Evolutionary conservation across 345 rosid genomes (phyloP).

Genomic region (Populus euphratica): DNA sequence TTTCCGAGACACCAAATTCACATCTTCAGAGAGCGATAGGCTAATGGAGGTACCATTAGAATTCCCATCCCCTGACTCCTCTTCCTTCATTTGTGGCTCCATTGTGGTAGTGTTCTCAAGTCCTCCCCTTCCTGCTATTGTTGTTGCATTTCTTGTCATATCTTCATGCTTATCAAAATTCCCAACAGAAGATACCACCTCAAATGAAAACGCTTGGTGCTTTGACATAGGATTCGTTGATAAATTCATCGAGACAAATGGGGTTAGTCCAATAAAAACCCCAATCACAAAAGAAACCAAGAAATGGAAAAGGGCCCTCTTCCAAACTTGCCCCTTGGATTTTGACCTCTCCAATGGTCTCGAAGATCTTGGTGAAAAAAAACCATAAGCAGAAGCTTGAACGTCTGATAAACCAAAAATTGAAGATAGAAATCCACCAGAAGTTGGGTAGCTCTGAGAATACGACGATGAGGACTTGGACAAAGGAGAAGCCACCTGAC

Average conservation of each 20-base stretch:
- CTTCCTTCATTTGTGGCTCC: constrained; percentile 18
- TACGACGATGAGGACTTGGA: constrained; percentile 37
- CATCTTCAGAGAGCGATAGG: constrained; percentile 20
- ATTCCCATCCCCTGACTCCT: constrained; percentile 2
- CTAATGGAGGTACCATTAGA: constrained; percentile 4
- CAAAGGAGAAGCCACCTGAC: constrained; percentile 51
- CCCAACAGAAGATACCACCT: constrained; percentile 25
- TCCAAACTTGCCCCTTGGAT: constrained; percentile 48
- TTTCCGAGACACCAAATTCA: constrained; percentile 21
- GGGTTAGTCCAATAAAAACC: constrained; percentile 47
- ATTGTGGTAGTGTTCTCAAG: constrained; percentile 15
- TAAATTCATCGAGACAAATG: constrained; percentile 35
- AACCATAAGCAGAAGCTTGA: constrained; percentile 33
- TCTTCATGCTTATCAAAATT: constrained; percentile 11
- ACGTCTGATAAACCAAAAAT: constrained; percentile 37
- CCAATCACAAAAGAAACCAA: constrained; percentile 47
- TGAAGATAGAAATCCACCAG: constrained; percentile 40
- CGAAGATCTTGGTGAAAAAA: constrained; percentile 38
- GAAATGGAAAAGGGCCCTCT: constrained; percentile 47
- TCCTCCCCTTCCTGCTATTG: background rate
- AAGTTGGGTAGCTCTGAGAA: constrained; percentile 28
- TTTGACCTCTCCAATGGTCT: constrained; percentile 44
- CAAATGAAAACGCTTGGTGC: constrained; percentile 42
- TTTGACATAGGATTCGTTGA: constrained; percentile 25
- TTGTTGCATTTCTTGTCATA: constrained; percentile 16